Base-by-base conservation (phyloP, 1,284 basidiomycete genomes). In the Ganoderma lucidum region DNA sequence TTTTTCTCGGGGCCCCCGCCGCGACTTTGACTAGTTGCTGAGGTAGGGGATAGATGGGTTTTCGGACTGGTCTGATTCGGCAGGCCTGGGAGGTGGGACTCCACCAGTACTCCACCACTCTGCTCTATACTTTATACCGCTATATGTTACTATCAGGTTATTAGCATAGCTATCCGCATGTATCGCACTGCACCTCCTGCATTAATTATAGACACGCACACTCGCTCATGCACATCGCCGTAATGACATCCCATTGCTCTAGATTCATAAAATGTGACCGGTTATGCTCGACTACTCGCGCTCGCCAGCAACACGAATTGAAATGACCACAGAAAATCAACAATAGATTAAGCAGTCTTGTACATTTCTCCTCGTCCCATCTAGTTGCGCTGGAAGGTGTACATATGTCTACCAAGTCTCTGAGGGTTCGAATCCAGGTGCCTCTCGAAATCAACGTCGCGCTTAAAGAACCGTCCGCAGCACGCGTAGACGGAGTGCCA, bases 391-490 rank as follows among this genome's bases (percentile, higher is more conserved):
- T 30, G 61, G 48, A 69, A 41, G 15, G 30, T 44, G 56, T 70
- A 45, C 30, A 9, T 19, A 23, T 73, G 72, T 12, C 19, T 17
- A 3, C 64, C 59, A 9, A 64, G 64, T 45, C 68, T 51, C 2
- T 12, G 2, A 8, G 63, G 19, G 45, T 39, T n/a, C 14, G 12
- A 23, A n/a, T 69, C 62, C 30, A 63, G 23, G 73, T 84, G 83
- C 59, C 77, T 74, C n/a, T 81, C 76, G 62, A 76, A 81, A 70
- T 83, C 81, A 14, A 67, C 64, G 19, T 74, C 77, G n/a, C 76
- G 76, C 62, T 74, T 76, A 78, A 83, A 84, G 73, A 84, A 82
- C 64, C 81, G 71, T 10, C 82, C 82, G 67, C 83, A 83, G 70
- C 83, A 84, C 1, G 81, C 78, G 68, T 78, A 84, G 17, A 83